phyloP scores from a whole-genome alignment of 2,329 filamentous ascomycete species.

The Arachnopeziza araneosa region DNA sequence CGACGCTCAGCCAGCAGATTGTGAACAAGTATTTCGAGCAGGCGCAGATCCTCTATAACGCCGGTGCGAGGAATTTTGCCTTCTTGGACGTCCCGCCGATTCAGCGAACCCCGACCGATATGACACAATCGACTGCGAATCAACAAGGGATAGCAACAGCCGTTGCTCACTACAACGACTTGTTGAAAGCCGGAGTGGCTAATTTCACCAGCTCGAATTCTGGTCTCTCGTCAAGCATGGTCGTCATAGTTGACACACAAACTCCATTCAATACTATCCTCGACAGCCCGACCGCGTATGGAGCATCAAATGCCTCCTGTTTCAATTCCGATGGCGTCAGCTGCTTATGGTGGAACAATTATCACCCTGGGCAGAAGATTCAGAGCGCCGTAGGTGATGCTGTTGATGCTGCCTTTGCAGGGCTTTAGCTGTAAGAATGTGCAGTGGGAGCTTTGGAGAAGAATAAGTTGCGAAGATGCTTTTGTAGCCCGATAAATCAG shows the following conservation, averaged over 20 bases:
- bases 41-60: constrained; percentile 38
- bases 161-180: neutral
- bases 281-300: constrained; percentile 11
- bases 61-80: constrained; percentile 43
- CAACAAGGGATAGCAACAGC: neutral
- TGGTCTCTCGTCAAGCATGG: neutral
- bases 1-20: constrained; percentile 31
- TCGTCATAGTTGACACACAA: constrained; percentile 1
- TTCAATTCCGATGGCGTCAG: constrained; percentile 15
- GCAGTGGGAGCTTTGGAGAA: no score
- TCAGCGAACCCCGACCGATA: constrained; percentile 1
- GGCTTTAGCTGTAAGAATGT: no score
- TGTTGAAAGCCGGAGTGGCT: constrained; percentile 1
- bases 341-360: constrained; percentile 13
- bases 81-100: constrained; percentile 42
- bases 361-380: no score
- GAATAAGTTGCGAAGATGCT: no score
- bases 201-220: constrained; percentile 4
- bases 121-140: neutral
- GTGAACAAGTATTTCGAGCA: constrained; percentile 40
- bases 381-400: no score
- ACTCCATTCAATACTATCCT: constrained; percentile 1
- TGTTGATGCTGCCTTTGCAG: no score
- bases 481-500: no score
- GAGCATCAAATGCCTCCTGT: constrained; percentile 15